Percentiles rank a stretch among this genome's conserved stretches.
Evolutionary conservation across 371 early-diverging fungal genomes (phyloP).

Genomic region (Mortierella sp.): DNA sequence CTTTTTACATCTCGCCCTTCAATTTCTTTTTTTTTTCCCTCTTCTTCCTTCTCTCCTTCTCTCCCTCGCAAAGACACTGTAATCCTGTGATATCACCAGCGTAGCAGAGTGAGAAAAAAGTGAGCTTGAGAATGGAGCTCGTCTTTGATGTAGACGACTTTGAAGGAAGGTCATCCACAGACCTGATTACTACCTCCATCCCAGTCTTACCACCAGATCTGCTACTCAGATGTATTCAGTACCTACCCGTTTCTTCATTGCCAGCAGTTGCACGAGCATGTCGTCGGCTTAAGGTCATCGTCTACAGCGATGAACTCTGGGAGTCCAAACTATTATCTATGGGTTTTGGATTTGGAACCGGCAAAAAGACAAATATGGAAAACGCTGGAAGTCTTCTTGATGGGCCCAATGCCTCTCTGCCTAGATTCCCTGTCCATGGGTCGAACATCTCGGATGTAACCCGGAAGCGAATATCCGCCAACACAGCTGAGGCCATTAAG

Average conservation of each 20-base stretch:
- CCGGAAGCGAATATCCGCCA: conserved; percentile 43
- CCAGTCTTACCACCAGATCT: conserved; percentile 62
- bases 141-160: conserved; percentile 53
- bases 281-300: conserved; percentile 74
- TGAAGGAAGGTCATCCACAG: conserved; percentile 32
- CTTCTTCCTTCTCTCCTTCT: conserved; percentile 10
- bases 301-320: conserved; percentile 76
- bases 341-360: conserved; percentile 41
- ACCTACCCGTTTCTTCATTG: conserved; percentile 64
- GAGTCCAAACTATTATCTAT: conserved; percentile 61
- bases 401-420: conserved; percentile 36
- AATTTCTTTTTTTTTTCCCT: neutral
- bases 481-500: conserved; percentile 32
- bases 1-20: neutral
- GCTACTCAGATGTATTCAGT: conserved; percentile 62
- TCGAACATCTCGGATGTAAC: conserved; percentile 39
- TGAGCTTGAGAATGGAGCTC: conserved; percentile 42
- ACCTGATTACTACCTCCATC: conserved; percentile 53
- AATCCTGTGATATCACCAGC: too few relatives aligned
- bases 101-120: too few relatives aligned
- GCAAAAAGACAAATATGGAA: neutral
- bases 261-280: conserved; percentile 65
- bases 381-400: conserved; percentile 22
- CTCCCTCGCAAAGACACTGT: neutral
- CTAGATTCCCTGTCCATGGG: conserved; percentile 43